Evolutionary conservation across 257 asterid species (phyloP), one percentile per base, ranked within the genome.

Genomic region (Schizonepeta tenuifolia): DNA sequence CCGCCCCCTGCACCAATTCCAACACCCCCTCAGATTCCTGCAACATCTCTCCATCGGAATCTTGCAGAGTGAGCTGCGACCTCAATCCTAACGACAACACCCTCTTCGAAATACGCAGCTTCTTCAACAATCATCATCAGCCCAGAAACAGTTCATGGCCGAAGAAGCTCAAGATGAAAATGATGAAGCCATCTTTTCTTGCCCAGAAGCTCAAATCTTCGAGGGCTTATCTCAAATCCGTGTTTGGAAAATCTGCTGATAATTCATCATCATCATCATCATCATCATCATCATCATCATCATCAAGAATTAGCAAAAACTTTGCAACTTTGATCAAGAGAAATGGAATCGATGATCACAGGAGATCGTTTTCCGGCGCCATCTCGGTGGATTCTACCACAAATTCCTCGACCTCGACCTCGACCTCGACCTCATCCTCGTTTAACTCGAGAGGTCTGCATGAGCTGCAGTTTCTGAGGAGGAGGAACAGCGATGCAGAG

Each of bases 281-380:
- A n/a, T n/a, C n/a, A n/a, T n/a, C n/a, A n/a, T n/a, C n/a, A n/a
- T n/a, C n/a, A n/a, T n/a, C n/a, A n/a, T n/a, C n/a, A n/a, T n/a
- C n/a, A n/a, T n/a, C n/a, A 0, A 80, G 70, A 50, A 51, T 75
- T 0, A 57, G 66, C 28, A 82, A 77, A 78, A 85, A 81, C 3
- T 60, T 83, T 28, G 84, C 83, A 26, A 70, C 74, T 60, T 54
- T 79, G 14, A 81, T 76, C 18, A 83, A 79, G 66, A 80, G 33
- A 43, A 59, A 20, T 13, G 86, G 76, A 0, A 76, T 65, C 4
- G 86, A 11, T 9, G 79, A 80, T 17, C 88, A 81, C 18, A 76
- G 96, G 55, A 85, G 75, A 69, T 92, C 98, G 33, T 92, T 92
- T 69, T 90, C 96, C 1, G 87, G 90, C 41, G 92, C 89, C 31